Conservation (phyloP, 192 early-diverging fungal genomes). For the Physocladia obscura region DNA sequence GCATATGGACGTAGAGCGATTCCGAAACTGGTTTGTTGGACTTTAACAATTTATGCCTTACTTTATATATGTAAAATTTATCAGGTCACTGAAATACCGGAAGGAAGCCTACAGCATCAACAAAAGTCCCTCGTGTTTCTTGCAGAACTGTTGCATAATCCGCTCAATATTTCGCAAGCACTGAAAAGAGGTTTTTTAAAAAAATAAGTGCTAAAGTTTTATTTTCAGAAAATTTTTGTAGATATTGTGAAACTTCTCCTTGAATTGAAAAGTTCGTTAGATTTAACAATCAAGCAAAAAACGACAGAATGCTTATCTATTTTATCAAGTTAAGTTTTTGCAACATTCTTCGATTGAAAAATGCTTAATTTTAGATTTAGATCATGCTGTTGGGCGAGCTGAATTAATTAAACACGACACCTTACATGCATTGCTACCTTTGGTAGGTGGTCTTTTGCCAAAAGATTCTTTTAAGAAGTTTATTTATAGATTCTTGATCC, state of each 20-base stretch:
- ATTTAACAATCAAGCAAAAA: conserved; percentile 51
- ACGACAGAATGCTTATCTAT: conserved; percentile 47
- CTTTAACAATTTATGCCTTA: too few species aligned
- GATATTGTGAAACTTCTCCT: conserved; percentile 9
- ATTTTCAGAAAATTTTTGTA: not conserved
- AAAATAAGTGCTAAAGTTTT: not conserved
- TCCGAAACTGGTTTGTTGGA: conserved; percentile 60
- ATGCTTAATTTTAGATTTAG: conserved; percentile 17
- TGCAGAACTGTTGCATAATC: conserved; percentile 46
- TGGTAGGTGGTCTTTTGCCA: conserved; percentile 24
- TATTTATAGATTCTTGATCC: conserved; percentile 45
- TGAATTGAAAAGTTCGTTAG: conserved; percentile 14
- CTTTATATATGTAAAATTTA: not conserved
- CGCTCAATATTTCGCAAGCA: conserved; percentile 45
- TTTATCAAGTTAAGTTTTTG: conserved; percentile 25
- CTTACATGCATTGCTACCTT: conserved; percentile 18
- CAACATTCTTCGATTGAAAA: not conserved
- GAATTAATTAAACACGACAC: conserved; percentile 30
- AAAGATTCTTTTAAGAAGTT: not conserved
- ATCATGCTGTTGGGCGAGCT: conserved; percentile 49
- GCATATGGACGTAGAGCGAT: conserved; percentile 50
- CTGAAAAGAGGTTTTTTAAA: conserved; percentile 29
- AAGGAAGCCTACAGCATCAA: conserved; percentile 16
- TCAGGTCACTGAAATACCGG: conserved; percentile 37
- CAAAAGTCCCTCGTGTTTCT: conserved; percentile 48